These are phyloP conservation scores for Colletotrichum nymphaeae DNA, from an alignment of 2,329 filamentous ascomycete genomes.

Conservation along the genomic window DNA sequence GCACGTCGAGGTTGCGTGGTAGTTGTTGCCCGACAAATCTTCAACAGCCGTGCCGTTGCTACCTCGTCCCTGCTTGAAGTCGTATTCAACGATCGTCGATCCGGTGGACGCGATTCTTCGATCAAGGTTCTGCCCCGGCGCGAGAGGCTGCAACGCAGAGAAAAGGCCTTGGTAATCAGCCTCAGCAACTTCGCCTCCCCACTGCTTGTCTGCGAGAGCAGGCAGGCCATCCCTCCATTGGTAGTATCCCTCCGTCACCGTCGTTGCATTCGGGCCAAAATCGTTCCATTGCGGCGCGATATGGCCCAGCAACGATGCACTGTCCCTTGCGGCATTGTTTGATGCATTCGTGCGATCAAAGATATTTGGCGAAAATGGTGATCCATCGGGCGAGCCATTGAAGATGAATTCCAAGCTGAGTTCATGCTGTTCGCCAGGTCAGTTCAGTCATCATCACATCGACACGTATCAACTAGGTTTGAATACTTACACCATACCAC, in stretches of 20 bases:
- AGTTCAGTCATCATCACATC: neutral
- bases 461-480: neutral
- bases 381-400: constrained; percentile 33
- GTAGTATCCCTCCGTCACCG: constrained; percentile 41
- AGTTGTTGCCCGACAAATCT: constrained; percentile 38
- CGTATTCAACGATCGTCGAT: constrained; percentile 37
- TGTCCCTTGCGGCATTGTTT: constrained; percentile 36
- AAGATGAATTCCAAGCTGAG: constrained; percentile 38
- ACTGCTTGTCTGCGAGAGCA: constrained; percentile 42
- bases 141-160: constrained; percentile 35
- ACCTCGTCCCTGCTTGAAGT: constrained; percentile 12
- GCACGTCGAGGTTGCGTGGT: constrained; percentile 33
- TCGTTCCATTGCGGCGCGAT: constrained; percentile 42
- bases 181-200: constrained; percentile 39
- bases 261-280: constrained; percentile 39
- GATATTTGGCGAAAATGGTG: constrained; percentile 39
- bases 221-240: constrained; percentile 40
- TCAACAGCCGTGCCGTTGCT: constrained; percentile 19
- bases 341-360: constrained; percentile 37
- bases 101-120: constrained; percentile 34
- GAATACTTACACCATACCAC: constrained; percentile 13
- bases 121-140: constrained; percentile 40
- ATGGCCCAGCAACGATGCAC: constrained; percentile 36
- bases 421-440: constrained; percentile 6
- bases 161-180: constrained; percentile 23